These are phyloP conservation scores for Phytophthora syringae DNA, from an alignment of 352 stramenopile species.

Conservation along the genomic window DNA sequence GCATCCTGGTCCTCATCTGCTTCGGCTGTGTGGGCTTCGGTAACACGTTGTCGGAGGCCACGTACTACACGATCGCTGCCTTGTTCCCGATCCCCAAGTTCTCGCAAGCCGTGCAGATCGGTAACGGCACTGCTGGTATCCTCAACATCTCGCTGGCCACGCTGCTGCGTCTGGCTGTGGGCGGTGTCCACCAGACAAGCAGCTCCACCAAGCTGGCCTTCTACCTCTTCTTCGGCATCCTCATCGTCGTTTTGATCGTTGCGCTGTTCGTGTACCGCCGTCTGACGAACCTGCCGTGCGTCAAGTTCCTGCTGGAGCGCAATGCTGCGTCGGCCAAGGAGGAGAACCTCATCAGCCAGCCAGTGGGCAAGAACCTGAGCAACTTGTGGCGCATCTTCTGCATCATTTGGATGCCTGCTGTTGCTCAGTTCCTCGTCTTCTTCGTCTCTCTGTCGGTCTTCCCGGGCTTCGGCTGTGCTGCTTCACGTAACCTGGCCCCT, in stretches of 20 bases:
- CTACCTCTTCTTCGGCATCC: slow-evolving; percentile 67
- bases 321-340: slow-evolving; percentile 40
- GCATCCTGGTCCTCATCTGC: slow-evolving; percentile 58
- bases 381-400: slow-evolving; percentile 57
- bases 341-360: slow-evolving; percentile 33
- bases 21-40: slow-evolving; percentile 56
- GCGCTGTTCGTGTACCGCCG: slow-evolving; percentile 53
- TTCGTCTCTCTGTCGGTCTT: slow-evolving; percentile 64
- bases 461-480: slow-evolving; percentile 56
- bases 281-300: slow-evolving; percentile 42
- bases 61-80: slow-evolving; percentile 64
- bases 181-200: slow-evolving; percentile 48
- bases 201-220: slow-evolving; percentile 44
- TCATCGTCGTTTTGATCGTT: slow-evolving; percentile 54
- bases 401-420: slow-evolving; percentile 58
- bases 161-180: slow-evolving; percentile 54
- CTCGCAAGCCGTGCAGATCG: slow-evolving; percentile 71
- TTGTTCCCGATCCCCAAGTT: slow-evolving; percentile 73
- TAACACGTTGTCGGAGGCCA: slow-evolving; percentile 66
- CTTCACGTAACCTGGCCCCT: slow-evolving; percentile 33
- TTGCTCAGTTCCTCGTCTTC: slow-evolving; percentile 65
- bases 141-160: slow-evolving; percentile 63
- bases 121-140: slow-evolving; percentile 52
- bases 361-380: slow-evolving; percentile 30
- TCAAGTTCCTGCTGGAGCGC: slow-evolving; percentile 64